Evolutionary conservation across 305 asterid species (phyloP).

Genomic region (Solanum hybrid): DNA sequence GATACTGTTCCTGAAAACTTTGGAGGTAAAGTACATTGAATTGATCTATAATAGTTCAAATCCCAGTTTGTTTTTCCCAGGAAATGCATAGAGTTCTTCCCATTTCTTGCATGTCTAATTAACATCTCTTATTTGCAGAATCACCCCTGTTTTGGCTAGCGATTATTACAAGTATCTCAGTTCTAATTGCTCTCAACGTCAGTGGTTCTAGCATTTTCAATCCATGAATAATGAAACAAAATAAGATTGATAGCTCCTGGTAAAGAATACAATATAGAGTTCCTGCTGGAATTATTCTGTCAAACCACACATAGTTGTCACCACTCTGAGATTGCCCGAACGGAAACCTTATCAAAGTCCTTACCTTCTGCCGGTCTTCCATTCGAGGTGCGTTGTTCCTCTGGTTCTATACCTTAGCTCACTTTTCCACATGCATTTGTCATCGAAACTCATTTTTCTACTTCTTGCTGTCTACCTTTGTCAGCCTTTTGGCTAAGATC

Average conservation of each 20-base stretch:
- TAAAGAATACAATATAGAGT: neutral
- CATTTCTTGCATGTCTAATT: neutral
- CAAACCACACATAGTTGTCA: neutral
- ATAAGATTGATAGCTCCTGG: neutral
- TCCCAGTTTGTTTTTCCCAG: neutral
- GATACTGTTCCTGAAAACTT: constrained; percentile 32
- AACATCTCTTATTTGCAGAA: constrained; percentile 42
- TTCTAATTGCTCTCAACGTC: constrained; percentile 63
- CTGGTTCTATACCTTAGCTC: neutral
- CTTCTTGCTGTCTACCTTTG: constrained; percentile 15
- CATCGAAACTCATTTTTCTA: neutral
- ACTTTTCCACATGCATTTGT: neutral
- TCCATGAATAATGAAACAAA: constrained; percentile 40
- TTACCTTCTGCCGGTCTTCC: neutral
- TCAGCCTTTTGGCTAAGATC: constrained; percentile 44
- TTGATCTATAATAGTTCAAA: neutral
- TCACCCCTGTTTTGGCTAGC: constrained; percentile 70
- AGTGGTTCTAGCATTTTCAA: constrained; percentile 76
- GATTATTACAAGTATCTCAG: constrained; percentile 59
- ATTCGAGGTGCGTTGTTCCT: neutral
- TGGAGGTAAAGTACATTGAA: constrained; percentile 35
- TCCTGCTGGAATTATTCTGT: neutral
- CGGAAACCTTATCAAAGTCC: neutral
- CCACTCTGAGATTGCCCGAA: neutral
- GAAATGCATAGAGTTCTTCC: neutral